Conservation (phyloP, 1,139 yeast genomes). For the Candida smagusa region DNA sequence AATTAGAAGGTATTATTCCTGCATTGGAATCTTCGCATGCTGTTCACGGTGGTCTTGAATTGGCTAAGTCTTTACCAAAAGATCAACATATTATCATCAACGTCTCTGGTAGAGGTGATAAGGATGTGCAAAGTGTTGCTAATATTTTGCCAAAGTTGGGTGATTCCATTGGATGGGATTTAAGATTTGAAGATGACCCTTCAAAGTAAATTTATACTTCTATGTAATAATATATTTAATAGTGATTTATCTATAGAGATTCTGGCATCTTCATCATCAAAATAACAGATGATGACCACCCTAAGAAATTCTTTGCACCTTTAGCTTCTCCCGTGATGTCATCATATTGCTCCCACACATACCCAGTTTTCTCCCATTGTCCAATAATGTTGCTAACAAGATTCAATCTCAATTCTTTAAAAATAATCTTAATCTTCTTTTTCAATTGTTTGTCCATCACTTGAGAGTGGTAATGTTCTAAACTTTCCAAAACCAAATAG, state of each 20-base stretch:
- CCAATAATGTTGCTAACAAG: constrained; percentile 64
- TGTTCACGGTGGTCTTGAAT: constrained; percentile 80
- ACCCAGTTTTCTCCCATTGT: constrained; percentile 75
- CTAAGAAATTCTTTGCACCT: constrained; percentile 87
- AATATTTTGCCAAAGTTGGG: constrained; percentile 88
- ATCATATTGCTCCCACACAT: constrained; percentile 89
- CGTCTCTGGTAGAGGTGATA: constrained; percentile 97
- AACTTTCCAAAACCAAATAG: constrained; percentile 71
- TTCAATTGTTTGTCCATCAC: constrained; percentile 21
- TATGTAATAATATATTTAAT: neutral
- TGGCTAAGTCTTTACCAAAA: constrained; percentile 78
- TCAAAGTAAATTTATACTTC: constrained; percentile 20
- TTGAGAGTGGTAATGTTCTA: constrained; percentile 47
- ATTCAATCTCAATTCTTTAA: constrained; percentile 58
- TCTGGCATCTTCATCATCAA: constrained; percentile 82
- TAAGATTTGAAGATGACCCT: constrained; percentile 72
- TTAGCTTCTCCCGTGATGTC: constrained; percentile 71
- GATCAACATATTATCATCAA: constrained; percentile 84
- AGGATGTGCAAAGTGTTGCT: constrained; percentile 97
- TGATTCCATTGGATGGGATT: constrained; percentile 91
- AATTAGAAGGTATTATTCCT: constrained; percentile 96
- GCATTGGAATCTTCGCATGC: constrained; percentile 98
- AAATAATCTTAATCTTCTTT: constrained; percentile 38
- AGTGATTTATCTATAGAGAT: constrained; percentile 14
- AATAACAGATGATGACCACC: constrained; percentile 88